phyloP scores from a whole-genome alignment of 345 rosid genomes.

The Eucalyptus erythrocorys region DNA sequence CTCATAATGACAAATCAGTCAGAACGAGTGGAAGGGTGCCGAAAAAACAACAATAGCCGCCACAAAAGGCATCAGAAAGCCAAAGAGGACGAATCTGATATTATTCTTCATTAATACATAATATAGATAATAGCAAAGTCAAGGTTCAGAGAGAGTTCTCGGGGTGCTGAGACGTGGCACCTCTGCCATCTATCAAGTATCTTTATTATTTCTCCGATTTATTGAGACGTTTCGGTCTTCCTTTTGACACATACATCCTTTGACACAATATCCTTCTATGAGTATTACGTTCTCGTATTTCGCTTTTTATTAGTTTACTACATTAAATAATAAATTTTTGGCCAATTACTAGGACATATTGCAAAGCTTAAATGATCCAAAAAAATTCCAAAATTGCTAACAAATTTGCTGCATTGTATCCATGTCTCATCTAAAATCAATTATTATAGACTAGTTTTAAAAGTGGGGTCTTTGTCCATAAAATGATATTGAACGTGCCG shows the following conservation, averaged over 20 bases:
- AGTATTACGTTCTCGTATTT: background rate
- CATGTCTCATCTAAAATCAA: background rate
- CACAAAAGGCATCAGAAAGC: too few species aligned
- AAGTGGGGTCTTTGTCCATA: background rate
- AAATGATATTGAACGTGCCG: background rate
- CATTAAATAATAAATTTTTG: background rate
- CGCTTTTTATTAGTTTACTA: background rate
- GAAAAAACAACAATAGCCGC: too few species aligned
- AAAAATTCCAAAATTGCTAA: background rate
- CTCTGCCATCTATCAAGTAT: background rate
- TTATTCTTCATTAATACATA: background rate
- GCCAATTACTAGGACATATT: background rate
- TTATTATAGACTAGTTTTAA: background rate
- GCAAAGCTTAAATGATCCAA: background rate
- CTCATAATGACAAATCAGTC: too few species aligned
- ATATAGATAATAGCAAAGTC: background rate
- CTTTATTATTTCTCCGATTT: background rate
- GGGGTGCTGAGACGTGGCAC: background rate
- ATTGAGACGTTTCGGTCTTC: background rate
- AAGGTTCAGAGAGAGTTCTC: background rate
- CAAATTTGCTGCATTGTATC: background rate
- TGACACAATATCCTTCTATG: background rate
- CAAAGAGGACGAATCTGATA: background rate
- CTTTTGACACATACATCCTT: background rate
- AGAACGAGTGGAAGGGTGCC: too few species aligned